Percentiles rank a stretch among this genome's conserved stretches.
Evolutionary conservation across 2,329 filamentous ascomycete species (phyloP).

Genomic region (Delphinella strobiligena): DNA sequence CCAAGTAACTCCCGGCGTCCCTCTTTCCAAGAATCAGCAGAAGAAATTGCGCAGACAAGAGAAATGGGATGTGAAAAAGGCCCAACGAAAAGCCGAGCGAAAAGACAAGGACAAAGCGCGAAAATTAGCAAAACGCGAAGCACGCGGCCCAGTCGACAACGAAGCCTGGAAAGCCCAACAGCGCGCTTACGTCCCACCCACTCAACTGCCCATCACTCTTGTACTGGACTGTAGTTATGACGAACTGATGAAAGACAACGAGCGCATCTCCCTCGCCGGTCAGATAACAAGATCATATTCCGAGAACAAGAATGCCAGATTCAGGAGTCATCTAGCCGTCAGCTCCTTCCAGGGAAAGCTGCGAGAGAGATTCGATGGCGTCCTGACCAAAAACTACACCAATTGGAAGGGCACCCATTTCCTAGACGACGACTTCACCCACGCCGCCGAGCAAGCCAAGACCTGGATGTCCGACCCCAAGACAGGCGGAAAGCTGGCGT

Average conservation of each 20-base stretch:
- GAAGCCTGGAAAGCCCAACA: constrained; percentile 11
- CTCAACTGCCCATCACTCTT: constrained; percentile 62
- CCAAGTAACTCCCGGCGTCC: constrained; percentile 1
- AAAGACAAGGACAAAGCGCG: constrained; percentile 45
- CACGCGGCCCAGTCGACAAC: constrained; percentile 4
- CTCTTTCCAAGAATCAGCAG: constrained; percentile 71
- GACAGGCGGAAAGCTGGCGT: constrained; percentile 45
- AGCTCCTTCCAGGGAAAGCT: constrained; percentile 67
- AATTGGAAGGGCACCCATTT: constrained; percentile 73
- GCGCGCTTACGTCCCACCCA: constrained; percentile 21
- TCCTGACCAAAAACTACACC: constrained; percentile 57
- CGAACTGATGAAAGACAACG: constrained; percentile 74
- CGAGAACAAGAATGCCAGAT: constrained; percentile 62
- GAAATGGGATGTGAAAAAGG: constrained; percentile 62
- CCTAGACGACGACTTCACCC: constrained; percentile 60
- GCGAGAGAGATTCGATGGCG: constrained; percentile 66
- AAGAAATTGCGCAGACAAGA: constrained; percentile 65
- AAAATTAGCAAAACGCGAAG: constrained; percentile 28
- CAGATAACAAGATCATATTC: constrained; percentile 86
- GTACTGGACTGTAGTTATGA: constrained; percentile 91
- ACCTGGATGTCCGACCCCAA: constrained; percentile 51
- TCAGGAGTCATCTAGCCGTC: constrained; percentile 60
- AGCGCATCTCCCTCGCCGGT: constrained; percentile 67
- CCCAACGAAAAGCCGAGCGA: constrained; percentile 43
- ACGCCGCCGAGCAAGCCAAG: constrained; percentile 53